phyloP scores from a whole-genome alignment of 1,284 basidiomycete species.

The Stygiomarasmius scandens region DNA sequence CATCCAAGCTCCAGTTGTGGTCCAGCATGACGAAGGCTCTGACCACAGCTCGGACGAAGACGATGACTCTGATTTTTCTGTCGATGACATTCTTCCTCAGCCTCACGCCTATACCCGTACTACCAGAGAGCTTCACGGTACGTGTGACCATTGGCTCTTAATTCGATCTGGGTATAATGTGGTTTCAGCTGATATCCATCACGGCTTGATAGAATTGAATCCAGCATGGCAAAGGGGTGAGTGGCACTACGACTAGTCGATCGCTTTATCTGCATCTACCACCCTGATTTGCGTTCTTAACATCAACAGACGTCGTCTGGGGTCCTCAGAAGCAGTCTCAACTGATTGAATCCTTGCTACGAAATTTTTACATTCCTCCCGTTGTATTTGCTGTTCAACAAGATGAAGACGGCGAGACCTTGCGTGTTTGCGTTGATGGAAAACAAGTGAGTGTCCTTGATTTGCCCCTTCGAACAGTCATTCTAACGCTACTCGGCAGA shows the following conservation, averaged over 20 bases:
- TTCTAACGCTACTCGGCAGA: slow-evolving; percentile 25
- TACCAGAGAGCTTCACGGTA: slow-evolving; percentile 51
- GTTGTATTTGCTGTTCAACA: slow-evolving; percentile 66
- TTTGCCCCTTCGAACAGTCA: too few relatives aligned
- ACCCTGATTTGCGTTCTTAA: neutral
- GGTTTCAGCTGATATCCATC: slow-evolving; percentile 57
- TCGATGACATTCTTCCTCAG: neutral
- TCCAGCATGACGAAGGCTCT: neutral
- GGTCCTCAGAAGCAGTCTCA: slow-evolving; percentile 65
- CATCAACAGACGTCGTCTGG: slow-evolving; percentile 70
- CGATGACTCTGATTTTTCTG: neutral
- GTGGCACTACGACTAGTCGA: slow-evolving; percentile 17
- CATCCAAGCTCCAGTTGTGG: too few relatives aligned
- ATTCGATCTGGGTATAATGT: neutral
- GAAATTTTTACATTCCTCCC: slow-evolving; percentile 73
- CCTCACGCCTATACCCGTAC: neutral
- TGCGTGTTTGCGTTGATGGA: slow-evolving; percentile 73
- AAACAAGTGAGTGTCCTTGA: slow-evolving; percentile 52
- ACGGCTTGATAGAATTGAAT: slow-evolving; percentile 64
- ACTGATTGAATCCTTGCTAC: slow-evolving; percentile 77
- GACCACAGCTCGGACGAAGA: slow-evolving; percentile 3
- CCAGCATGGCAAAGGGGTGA: slow-evolving; percentile 71
- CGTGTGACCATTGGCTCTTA: slow-evolving; percentile 20
- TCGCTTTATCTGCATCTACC: neutral
- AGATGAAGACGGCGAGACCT: slow-evolving; percentile 55